Base-by-base conservation (phyloP, 257 asterid species). In the Capsicum pubescens region DNA sequence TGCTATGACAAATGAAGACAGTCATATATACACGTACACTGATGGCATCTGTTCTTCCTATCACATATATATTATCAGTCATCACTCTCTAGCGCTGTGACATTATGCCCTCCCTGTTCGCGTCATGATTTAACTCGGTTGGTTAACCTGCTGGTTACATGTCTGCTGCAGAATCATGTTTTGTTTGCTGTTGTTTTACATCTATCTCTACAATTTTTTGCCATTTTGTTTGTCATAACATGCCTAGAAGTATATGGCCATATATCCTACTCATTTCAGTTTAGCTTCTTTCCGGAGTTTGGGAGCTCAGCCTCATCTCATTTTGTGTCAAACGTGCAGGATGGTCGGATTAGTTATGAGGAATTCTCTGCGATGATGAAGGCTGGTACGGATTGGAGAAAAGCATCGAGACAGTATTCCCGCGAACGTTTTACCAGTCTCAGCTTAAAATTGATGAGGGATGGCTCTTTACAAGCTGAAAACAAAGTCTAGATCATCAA, bases 361-460 rank as follows among this genome's bases (percentile, higher is more conserved):
- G 98, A 94, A 86, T 94, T 94, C 26, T 92, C 94, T 17, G 83
- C 93, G 3, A 93, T 94, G 98, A 93, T 94, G 98, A 94, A 93
- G 86, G 92, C 97, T 0, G 97, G 97, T 11, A 94, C 97, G 5
- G 97, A 94, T 86, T 94, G 98, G 98, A 89, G 97, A 85, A 94
- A 93, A 82, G 97, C 95, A 69, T 93, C 94, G 1, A 88, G 95
- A 85, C 97, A 93, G 54, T 93, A 92, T 88, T 92, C 94, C 0
- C 90, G 97, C 0, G 93, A 92, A 82, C 89, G 92, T 82, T 92
- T 93, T 89, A 92, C 91, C 88, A 92, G 89, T 85, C 92, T 94
- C 72, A 94, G 97, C 93, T 84, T 92, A 92, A 90, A 93, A 86
- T 79, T 94, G 83, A 90, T 87, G 89, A 90, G 82, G 87, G 96